Evolutionary conservation across 768 basidiomycete genomes (phyloP).

Genomic region (Phanerochaete carnosa): DNA sequence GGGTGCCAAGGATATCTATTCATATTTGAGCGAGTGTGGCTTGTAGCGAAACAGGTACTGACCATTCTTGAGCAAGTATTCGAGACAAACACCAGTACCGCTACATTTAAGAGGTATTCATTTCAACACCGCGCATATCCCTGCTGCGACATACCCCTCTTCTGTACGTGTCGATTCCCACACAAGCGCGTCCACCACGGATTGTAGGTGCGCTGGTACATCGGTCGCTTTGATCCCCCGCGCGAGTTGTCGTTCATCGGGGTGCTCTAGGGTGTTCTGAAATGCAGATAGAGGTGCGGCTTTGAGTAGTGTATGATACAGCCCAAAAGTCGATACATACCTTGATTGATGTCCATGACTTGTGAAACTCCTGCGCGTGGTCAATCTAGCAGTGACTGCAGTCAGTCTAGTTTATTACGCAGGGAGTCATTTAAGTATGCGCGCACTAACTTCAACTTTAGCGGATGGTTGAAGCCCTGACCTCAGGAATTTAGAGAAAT

Average conservation of each 20-base stretch:
- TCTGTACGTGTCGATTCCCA: constrained; percentile 83
- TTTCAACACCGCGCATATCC: neutral
- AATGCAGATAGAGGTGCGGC: neutral
- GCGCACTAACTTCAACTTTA: constrained; percentile 40
- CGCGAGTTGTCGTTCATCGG: constrained; percentile 85
- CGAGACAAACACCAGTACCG: constrained; percentile 83
- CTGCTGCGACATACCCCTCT: constrained; percentile 66
- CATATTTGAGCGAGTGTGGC: constrained; percentile 1
- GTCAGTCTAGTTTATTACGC: neutral
- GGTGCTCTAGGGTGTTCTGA: constrained; percentile 79
- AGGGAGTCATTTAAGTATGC: neutral
- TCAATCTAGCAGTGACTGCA: constrained; percentile 35
- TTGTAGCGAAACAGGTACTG: constrained; percentile 15
- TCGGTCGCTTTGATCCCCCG: constrained; percentile 79
- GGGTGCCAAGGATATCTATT: constrained; percentile 75
- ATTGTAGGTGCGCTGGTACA: constrained; percentile 71
- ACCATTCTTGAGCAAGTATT: constrained; percentile 91
- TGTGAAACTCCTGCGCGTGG: constrained; percentile 69
- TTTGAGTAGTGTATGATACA: neutral
- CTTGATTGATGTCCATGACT: constrained; percentile 73
- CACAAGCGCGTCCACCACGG: constrained; percentile 83
- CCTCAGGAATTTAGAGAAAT: constrained; percentile 78
- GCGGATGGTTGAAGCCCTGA: constrained; percentile 40
- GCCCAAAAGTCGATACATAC: constrained; percentile 32
- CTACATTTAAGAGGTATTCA: constrained; percentile 34